Base-by-base conservation (phyloP, 2,329 filamentous ascomycete species). In the Fusarium metavorans region DNA sequence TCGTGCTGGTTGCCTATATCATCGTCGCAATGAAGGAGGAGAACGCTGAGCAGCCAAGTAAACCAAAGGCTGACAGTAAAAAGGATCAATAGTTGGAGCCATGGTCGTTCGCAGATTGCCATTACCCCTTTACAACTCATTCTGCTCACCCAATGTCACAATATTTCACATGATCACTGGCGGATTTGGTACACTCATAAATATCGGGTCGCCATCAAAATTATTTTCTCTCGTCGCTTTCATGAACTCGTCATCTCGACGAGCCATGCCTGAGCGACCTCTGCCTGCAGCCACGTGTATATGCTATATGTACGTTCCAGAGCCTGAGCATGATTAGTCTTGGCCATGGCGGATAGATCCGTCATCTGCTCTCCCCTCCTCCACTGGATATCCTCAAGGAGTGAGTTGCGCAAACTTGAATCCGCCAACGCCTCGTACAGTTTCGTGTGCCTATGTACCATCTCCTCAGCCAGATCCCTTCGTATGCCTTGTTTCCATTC, bases 11-110 rank as follows among this genome's bases (percentile, higher is more conserved):
- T 67, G 91, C 89, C n/a, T 99, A 98, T 83, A 91, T 98, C 50
- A 85, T 98, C 66, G 94, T 98, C 23, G 97, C 97, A 5, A 95
- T 98, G 89, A 92, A 89, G 71, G 97, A 99, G 82, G 97, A 98
- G 80, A 85, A 89, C 76, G 84, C 85, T 3, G 87, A 89, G 20
- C 83, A 84, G 74, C 71, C 80, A 39, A 86, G 86, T 70, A 86
- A 85, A 45, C 77, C 78, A 71, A 84, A 84, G 77, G 79, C 80
- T 45, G 84, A 87, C 64, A 81, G 78, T 62, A 90, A 89, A 82
- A 90, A 90, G 80, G 83, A 86, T 52, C 82, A 85, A 72, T 88
- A 77, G 80, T 62, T 34, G 30, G 4, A 37, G 20, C 20, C 14
- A 18, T 58, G 56, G 34, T 20, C 6, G 10, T 30, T 54, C 27